Conservation (phyloP, 2,329 filamentous ascomycete species). For the Colletotrichum magnum region DNA sequence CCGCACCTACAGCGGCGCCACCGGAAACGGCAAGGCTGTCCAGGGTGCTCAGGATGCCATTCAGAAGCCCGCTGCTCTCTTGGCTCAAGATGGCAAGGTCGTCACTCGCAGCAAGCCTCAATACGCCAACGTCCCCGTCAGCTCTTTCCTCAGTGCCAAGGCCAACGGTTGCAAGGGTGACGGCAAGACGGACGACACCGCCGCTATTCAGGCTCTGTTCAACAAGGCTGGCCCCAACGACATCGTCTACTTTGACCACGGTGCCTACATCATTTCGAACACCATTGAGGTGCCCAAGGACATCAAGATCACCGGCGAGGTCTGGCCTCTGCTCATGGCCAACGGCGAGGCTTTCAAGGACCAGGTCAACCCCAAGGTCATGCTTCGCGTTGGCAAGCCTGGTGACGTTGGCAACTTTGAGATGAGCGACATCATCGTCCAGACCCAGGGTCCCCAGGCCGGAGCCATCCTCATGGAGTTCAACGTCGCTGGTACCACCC, state of each 20-base stretch:
- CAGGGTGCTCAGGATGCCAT: conserved; percentile 72
- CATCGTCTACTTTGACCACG: conserved; percentile 82
- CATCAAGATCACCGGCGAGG: conserved; percentile 90
- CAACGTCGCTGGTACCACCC: conserved; percentile 80
- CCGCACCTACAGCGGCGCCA: conserved; percentile 72
- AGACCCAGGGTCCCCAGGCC: conserved; percentile 85
- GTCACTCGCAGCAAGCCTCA: conserved; percentile 92
- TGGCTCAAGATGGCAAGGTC: conserved; percentile 75
- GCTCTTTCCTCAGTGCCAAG: conserved; percentile 87
- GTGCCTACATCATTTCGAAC: conserved; percentile 78
- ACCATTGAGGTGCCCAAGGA: conserved; percentile 83
- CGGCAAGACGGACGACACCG: conserved; percentile 88
- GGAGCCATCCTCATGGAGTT: conserved; percentile 94
- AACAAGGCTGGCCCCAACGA: conserved; percentile 74
- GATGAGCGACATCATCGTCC: conserved; percentile 89
- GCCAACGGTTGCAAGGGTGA: conserved; percentile 88
- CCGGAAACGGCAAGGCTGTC: conserved; percentile 61
- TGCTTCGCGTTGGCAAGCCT: conserved; percentile 85
- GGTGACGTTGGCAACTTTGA: conserved; percentile 87
- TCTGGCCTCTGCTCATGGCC: conserved; percentile 92
- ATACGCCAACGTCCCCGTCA: conserved; percentile 78
- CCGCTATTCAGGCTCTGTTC: conserved; percentile 84
- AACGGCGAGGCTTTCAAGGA: conserved; percentile 82
- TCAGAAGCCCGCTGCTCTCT: conserved; percentile 76
- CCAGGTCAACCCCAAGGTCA: conserved; percentile 81